Evolutionary conservation across 1,139 yeast genomes (phyloP).

Genomic region (Geotrichum cucujoidarum): DNA sequence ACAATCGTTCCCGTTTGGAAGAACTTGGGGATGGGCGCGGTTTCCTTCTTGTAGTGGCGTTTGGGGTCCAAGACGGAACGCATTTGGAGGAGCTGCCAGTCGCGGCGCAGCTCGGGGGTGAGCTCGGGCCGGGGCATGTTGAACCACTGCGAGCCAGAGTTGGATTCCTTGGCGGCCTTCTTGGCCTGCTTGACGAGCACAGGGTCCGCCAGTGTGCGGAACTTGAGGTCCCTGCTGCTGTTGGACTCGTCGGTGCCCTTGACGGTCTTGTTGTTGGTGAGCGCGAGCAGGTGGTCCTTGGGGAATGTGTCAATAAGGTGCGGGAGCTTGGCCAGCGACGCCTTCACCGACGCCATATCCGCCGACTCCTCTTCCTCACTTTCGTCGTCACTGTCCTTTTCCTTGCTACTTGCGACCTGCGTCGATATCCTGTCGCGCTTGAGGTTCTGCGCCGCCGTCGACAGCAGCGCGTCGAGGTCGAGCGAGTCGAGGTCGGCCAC

Average conservation of each 20-base stretch:
- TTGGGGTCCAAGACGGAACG: conserved; percentile 93
- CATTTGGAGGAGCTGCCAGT: conserved; percentile 71
- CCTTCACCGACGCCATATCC: conserved; percentile 9
- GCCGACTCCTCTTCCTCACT: conserved; percentile 2
- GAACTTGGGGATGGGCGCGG: conserved; percentile 72
- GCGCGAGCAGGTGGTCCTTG: not conserved
- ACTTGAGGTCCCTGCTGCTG: conserved; percentile 22
- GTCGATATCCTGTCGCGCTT: not conserved
- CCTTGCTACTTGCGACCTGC: not conserved
- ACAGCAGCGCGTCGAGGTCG: conserved; percentile 17
- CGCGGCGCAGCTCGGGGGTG: conserved; percentile 69
- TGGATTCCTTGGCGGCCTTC: conserved; percentile 32
- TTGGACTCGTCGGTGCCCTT: conserved; percentile 6
- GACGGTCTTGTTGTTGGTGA: not conserved
- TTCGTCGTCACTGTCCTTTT: not conserved
- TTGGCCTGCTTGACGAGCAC: conserved; percentile 34
- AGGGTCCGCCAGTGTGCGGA: conserved; percentile 48
- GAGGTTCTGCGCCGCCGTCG: conserved; percentile 16
- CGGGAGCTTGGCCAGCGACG: conserved; percentile 16
- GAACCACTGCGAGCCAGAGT: conserved; percentile 70
- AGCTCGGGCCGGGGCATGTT: conserved; percentile 75
- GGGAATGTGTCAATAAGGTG: conserved; percentile 14
- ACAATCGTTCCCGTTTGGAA: conserved; percentile 87
- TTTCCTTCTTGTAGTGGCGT: conserved; percentile 86
- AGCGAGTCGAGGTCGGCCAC: conserved; percentile 17